Base-by-base conservation (phyloP, 2,329 filamentous ascomycete species). In the Aspergillus fijiensis region DNA sequence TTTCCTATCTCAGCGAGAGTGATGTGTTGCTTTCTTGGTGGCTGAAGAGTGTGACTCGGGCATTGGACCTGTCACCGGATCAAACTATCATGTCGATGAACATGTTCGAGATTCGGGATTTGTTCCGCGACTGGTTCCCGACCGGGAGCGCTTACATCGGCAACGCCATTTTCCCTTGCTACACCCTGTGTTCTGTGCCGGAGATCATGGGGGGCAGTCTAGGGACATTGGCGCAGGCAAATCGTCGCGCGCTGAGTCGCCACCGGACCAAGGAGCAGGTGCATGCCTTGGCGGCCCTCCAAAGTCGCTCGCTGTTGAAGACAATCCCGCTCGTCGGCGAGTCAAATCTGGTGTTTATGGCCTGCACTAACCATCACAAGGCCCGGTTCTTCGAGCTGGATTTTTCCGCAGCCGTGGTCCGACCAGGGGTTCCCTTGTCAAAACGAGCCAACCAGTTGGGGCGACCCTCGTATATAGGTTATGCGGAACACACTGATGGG, bases 21-120 rank as follows among this genome's bases (percentile, higher is more conserved):
- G 80, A 84, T 55, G 68, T 82, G 1, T 65, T 84, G 2, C 67
- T 71, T 1, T 79, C 78, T 0, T 84, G 80, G 78, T 66, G 72
- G 55, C 67, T 74, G 9, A 73, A 73, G 10, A 64, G 73, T 11
- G 67, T 67, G 48, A 63, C 67, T 25, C 65, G 59, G 29, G 63
- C 63, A 4, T 55, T 65, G 60, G n/a, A 67, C 65, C 51, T 65
- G 67, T n/a, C 65, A 64, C n/a, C 72, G 19, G 59, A 64, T 16
- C 69, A 69, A 27, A 69, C 71, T 1, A 62, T 81, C 49, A 72
- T 70, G 9, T 67, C 78, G n/a, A 65, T 76, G 49, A 79, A 79
- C 65, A 72, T 75, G 2, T 74, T 80, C 55, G 76, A 78, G 45
- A 59, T 77, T 14, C 77, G 75, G 33, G 60, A 60, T 16, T 63